These are phyloP conservation scores for Cudoniella acicularis DNA, from an alignment of 495 filamentous ascomycete genomes.

Conservation along the genomic window DNA sequence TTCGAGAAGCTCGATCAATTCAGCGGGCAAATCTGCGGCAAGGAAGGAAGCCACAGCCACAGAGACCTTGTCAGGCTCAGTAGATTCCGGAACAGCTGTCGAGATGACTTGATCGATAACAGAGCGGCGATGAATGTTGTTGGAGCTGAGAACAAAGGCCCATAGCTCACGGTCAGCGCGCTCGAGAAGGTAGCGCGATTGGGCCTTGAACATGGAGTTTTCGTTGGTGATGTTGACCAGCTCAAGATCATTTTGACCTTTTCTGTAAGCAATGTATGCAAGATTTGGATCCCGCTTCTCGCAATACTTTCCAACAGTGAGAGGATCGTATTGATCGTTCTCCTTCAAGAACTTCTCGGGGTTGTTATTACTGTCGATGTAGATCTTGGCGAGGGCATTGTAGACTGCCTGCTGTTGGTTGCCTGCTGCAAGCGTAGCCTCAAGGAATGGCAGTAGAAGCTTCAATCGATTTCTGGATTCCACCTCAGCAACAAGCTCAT, in stretches of 20 bases:
- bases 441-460: constrained; percentile 92
- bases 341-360: constrained; percentile 98
- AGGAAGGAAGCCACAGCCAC: constrained; percentile 93
- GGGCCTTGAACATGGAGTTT: constrained; percentile 97
- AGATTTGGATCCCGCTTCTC: constrained; percentile 98
- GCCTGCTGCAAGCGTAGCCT: constrained; percentile 82
- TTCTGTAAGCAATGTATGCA: constrained; percentile 91
- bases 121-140: constrained; percentile 90
- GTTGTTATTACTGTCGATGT: constrained; percentile 99
- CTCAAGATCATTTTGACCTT: constrained; percentile 97
- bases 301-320: constrained; percentile 95
- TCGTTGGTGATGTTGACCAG: constrained; percentile 97
- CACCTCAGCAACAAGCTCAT: constrained; percentile 92
- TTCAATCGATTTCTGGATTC: constrained; percentile 95
- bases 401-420: constrained; percentile 98
- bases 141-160: constrained; percentile 89
- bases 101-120: constrained; percentile 96
- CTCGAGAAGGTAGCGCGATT: constrained; percentile 92
- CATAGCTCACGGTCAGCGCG: constrained; percentile 88
- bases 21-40: constrained; percentile 80
- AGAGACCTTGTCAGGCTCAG: constrained; percentile 91
- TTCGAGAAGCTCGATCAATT: constrained; percentile 95
- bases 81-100: constrained; percentile 92
- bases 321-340: constrained; percentile 93
- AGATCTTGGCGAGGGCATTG: constrained; percentile 98